Evolutionary conservation across 1,284 basidiomycete genomes (phyloP).

Genomic region (Boletus subluridellus): DNA sequence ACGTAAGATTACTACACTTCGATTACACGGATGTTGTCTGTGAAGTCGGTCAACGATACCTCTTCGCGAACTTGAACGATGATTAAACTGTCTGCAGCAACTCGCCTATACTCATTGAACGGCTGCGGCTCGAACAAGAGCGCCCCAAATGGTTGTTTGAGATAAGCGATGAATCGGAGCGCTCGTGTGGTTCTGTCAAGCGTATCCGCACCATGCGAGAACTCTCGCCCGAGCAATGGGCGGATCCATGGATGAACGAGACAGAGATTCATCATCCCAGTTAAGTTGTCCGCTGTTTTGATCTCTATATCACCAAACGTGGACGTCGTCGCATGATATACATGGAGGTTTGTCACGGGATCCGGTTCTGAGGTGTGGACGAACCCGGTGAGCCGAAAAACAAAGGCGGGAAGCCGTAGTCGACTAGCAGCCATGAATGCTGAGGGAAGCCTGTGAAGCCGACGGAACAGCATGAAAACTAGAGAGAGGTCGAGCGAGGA

Average conservation of each 20-base stretch:
- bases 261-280: background rate
- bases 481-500: background rate
- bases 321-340: constrained; percentile 2
- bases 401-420: constrained; percentile 2
- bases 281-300: background rate
- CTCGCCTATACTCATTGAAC: background rate
- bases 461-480: too few relatives aligned
- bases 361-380: background rate
- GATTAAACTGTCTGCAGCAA: too few relatives aligned
- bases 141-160: background rate
- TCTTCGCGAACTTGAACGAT: background rate
- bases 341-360: background rate
- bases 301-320: constrained; percentile 2
- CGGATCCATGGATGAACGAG: constrained; percentile 6
- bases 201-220: too few relatives aligned
- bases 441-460: background rate
- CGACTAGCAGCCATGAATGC: background rate
- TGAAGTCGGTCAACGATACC: background rate
- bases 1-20: background rate
- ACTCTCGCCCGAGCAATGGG: too few relatives aligned
- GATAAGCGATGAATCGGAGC: too few relatives aligned
- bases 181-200: too few relatives aligned
- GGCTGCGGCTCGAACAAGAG: constrained; percentile 2
- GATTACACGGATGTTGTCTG: background rate
- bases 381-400: background rate